Evolutionary conservation across 495 filamentous ascomycete species (phyloP).

Genomic region (Neurospora sp.): DNA sequence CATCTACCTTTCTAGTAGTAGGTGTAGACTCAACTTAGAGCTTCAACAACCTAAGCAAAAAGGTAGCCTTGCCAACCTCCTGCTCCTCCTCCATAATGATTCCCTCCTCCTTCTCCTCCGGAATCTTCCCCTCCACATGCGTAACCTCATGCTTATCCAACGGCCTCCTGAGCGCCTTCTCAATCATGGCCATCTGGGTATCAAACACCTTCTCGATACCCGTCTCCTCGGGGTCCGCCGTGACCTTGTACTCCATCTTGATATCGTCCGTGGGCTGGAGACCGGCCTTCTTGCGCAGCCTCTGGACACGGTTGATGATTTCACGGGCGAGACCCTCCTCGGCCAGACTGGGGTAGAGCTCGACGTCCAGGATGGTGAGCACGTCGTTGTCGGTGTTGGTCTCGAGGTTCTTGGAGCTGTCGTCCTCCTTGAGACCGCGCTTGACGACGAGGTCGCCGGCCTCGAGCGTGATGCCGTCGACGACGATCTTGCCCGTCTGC

Average conservation of each 20-base stretch:
- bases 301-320: conserved; percentile 37
- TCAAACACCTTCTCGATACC: conserved; percentile 68
- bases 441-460: conserved; percentile 78
- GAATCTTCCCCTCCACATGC: conserved; percentile 52
- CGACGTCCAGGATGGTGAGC: conserved; percentile 32
- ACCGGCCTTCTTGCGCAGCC: conserved; percentile 36
- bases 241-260: conserved; percentile 35
- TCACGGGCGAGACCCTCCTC: conserved; percentile 36
- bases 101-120: conserved; percentile 44
- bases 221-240: conserved; percentile 62
- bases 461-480: conserved; percentile 74
- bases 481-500: conserved; percentile 55
- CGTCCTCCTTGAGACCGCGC: conserved; percentile 62
- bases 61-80: conserved; percentile 78
- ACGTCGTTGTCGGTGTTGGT: conserved; percentile 62
- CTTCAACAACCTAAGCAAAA: conserved; percentile 73
- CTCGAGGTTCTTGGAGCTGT: conserved; percentile 60
- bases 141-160: conserved; percentile 64
- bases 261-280: conserved; percentile 35
- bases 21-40: conserved; percentile 31
- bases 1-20: not conserved
- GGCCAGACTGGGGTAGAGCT: conserved; percentile 31
- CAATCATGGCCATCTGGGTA: conserved; percentile 54
- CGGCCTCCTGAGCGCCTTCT: conserved; percentile 70
- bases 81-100: conserved; percentile 79